Conservation (phyloP, 140 eudicot genomes). For the Stevia rebaudiana region DNA sequence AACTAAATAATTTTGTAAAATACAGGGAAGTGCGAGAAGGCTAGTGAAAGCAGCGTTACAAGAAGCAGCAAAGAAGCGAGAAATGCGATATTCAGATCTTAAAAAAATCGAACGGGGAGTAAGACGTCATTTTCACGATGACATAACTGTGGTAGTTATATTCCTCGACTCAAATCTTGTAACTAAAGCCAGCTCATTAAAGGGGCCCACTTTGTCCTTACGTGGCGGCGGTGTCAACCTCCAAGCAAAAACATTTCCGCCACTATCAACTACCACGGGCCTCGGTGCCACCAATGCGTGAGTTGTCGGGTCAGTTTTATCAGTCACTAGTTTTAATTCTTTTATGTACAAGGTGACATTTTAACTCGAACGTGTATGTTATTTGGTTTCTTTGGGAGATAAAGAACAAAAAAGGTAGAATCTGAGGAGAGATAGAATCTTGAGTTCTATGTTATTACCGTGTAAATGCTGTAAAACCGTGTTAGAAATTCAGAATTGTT, state of each 20-base stretch:
- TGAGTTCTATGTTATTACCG: constrained; percentile 12
- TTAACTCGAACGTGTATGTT: constrained; percentile 29
- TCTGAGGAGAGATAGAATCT: constrained; percentile 27
- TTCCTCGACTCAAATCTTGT: constrained; percentile 52
- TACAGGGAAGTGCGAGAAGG: constrained; percentile 68
- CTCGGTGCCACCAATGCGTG: constrained; percentile 13
- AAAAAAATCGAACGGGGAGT: constrained; percentile 65
- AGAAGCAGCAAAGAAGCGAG: constrained; percentile 76
- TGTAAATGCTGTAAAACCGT: constrained; percentile 40
- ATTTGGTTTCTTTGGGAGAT: constrained; percentile 25
- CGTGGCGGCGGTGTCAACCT: constrained; percentile 41
- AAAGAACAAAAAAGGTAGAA: constrained; percentile 25
- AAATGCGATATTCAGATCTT: constrained; percentile 76
- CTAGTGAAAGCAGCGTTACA: constrained; percentile 62
- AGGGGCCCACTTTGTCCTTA: constrained; percentile 50
- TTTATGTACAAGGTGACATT: constrained; percentile 41
- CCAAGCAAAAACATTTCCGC: constrained; percentile 36
- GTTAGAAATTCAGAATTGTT: constrained; percentile 22
- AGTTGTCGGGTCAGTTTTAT: constrained; percentile 27
- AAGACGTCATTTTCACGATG: constrained; percentile 81
- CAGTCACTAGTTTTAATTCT: constrained; percentile 36
- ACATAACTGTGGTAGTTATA: constrained; percentile 62
- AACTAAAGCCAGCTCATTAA: constrained; percentile 43
- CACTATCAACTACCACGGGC: constrained; percentile 29
- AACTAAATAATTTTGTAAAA: neutral